A percentile compares a stretch with the other conserved stretches of the same genome.
These are phyloP conservation scores for Fraxinus xanthoxyloides DNA, from an alignment of 305 asterid species.

Conservation along the genomic window DNA sequence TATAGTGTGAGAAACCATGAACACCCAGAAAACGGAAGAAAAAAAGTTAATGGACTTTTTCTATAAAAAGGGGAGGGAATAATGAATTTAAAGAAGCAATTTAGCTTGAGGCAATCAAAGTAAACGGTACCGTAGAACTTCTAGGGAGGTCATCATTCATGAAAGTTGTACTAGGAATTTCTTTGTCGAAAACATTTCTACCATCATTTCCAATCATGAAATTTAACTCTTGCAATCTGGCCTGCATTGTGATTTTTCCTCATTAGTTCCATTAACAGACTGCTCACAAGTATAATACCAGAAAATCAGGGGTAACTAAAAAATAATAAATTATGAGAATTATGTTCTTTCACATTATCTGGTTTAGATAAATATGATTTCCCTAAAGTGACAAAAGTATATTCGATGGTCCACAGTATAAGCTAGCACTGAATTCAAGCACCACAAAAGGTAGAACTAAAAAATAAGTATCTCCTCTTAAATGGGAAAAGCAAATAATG, in stretches of 20 bases:
- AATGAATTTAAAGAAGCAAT: conserved; percentile 3
- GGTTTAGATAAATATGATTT: background rate
- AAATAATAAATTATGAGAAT: background rate
- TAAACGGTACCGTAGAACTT: conserved; percentile 59
- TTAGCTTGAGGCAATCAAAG: background rate
- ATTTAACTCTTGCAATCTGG: conserved; percentile 65
- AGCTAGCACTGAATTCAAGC: conserved; percentile 8
- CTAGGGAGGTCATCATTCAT: conserved; percentile 47
- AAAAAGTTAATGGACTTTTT: conserved; percentile 2
- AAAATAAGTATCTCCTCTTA: conserved; percentile 5
- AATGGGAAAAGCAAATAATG: background rate
- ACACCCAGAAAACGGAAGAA: conserved; percentile 44
- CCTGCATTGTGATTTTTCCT: conserved; percentile 49
- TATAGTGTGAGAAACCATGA: conserved; percentile 44
- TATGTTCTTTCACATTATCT: background rate
- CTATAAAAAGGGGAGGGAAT: background rate
- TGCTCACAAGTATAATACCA: conserved; percentile 21
- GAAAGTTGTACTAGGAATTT: conserved; percentile 41
- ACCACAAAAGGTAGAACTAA: conserved; percentile 10
- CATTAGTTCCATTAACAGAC: conserved; percentile 21
- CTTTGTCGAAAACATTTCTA: conserved; percentile 50
- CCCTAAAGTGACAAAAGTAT: background rate
- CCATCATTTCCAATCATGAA: conserved; percentile 58
- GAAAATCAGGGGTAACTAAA: conserved; percentile 12
- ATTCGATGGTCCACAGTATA: background rate